These are phyloP conservation scores for Chlorella sp. DNA, from an alignment of 139 green algal genomes.

Conservation along the genomic window DNA sequence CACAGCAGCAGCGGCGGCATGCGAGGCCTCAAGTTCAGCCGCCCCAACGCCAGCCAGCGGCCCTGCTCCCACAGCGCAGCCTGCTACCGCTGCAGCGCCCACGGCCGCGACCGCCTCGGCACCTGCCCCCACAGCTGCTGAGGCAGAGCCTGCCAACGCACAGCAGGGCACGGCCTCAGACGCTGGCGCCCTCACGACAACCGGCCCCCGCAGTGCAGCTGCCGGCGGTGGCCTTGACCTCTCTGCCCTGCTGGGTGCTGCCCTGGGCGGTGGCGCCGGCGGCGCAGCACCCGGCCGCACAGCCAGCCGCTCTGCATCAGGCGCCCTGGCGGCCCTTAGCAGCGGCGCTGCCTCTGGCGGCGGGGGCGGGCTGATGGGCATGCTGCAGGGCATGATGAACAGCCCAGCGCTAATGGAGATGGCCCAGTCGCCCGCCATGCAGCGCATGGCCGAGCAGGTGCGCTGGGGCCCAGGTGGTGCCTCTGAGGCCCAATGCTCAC, in stretches of 20 bases:
- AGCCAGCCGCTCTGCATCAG: too few relatives aligned
- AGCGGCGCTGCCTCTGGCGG: neutral
- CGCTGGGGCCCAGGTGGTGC: too few relatives aligned
- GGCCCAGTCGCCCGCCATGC: conserved; percentile 39
- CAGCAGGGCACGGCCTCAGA: neutral
- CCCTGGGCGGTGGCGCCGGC: too few relatives aligned
- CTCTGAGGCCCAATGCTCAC: too few relatives aligned
- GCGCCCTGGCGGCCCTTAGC: neutral
- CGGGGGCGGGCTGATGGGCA: conserved; percentile 32
- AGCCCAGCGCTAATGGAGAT: conserved; percentile 34
- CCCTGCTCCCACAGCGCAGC: neutral
- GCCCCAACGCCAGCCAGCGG: neutral
- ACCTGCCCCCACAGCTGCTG: neutral
- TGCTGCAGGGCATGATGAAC: conserved; percentile 31
- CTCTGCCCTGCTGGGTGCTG: neutral
- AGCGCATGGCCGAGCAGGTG: conserved; percentile 42
- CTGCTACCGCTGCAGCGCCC: neutral
- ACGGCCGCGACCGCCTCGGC: neutral
- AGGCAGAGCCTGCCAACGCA: neutral
- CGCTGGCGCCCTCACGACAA: neutral
- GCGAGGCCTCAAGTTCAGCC: neutral
- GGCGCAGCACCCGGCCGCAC: too few relatives aligned
- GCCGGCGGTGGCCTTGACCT: neutral
- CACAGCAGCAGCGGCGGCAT: neutral
- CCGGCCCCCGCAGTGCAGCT: neutral